Evolutionary conservation across 768 basidiomycete genomes (phyloP).

Genomic region (Lactifluus pinguis): DNA sequence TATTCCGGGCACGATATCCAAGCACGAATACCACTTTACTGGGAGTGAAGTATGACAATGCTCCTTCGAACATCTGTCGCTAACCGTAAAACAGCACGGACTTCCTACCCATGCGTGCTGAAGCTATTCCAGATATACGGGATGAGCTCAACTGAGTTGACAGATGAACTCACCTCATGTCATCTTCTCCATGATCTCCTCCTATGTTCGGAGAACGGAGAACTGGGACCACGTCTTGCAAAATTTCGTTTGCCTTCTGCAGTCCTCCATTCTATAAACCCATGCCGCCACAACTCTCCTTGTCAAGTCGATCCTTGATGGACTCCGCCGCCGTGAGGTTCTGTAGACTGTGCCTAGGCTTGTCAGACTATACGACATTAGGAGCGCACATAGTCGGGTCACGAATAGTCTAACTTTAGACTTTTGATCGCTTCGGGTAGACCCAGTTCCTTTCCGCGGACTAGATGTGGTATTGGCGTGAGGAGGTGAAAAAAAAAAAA

Average conservation of each 20-base stretch:
- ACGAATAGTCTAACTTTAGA: background rate
- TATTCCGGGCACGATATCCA: background rate
- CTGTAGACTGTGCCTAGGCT: background rate
- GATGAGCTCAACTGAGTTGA: background rate
- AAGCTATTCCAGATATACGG: background rate
- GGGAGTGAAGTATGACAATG: background rate
- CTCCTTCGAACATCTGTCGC: constrained; percentile 11
- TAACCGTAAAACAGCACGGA: constrained; percentile 1
- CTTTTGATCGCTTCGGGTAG: background rate
- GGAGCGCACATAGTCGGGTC: background rate
- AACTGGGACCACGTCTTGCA: constrained; percentile 10
- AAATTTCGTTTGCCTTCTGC: constrained; percentile 11
- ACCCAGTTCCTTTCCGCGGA: background rate
- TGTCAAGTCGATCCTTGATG: too few relatives aligned
- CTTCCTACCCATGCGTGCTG: constrained; percentile 11
- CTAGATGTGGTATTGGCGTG: background rate
- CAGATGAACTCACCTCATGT: constrained; percentile 3
- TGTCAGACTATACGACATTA: constrained; percentile 13
- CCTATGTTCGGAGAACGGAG: background rate
- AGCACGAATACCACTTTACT: background rate
- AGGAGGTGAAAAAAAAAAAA: background rate
- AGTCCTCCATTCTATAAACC: too few relatives aligned
- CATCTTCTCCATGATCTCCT: constrained; percentile 2
- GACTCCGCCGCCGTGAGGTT: background rate
- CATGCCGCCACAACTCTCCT: too few relatives aligned